Evolutionary conservation across 495 filamentous ascomycete species (phyloP).

Genomic region (Penicillium antarcticum): DNA sequence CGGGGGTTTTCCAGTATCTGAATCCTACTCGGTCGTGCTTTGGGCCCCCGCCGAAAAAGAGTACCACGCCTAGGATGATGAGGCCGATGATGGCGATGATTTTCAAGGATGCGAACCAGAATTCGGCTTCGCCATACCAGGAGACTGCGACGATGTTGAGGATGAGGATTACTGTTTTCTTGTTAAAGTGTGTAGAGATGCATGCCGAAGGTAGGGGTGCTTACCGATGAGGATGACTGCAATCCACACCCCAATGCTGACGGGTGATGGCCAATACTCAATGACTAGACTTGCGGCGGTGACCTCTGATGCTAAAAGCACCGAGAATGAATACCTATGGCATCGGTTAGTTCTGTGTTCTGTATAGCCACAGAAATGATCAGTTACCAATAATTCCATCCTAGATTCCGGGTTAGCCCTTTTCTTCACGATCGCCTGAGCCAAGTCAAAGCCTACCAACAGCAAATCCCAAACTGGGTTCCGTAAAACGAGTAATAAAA

Average conservation of each 20-base stretch:
- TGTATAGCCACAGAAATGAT: background rate
- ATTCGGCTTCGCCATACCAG: slow-evolving; percentile 71
- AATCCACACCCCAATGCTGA: slow-evolving; percentile 61
- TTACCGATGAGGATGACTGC: slow-evolving; percentile 61
- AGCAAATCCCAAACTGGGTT: slow-evolving; percentile 68
- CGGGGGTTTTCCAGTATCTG: slow-evolving; percentile 66
- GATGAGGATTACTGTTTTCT: slow-evolving; percentile 49
- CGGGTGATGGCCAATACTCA: slow-evolving; percentile 59
- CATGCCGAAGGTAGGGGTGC: slow-evolving; percentile 27
- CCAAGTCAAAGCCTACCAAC: slow-evolving; percentile 44
- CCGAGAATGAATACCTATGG: slow-evolving; percentile 46
- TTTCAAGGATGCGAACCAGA: slow-evolving; percentile 71
- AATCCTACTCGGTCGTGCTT: slow-evolving; percentile 65
- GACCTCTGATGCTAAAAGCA: slow-evolving; percentile 65
- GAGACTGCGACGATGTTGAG: slow-evolving; percentile 67
- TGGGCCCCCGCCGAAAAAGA: slow-evolving; percentile 64
- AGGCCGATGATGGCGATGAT: slow-evolving; percentile 71
- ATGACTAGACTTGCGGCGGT: slow-evolving; percentile 67
- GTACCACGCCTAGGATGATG: slow-evolving; percentile 62
- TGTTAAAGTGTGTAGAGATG: slow-evolving; percentile 34
- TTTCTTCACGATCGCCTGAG: slow-evolving; percentile 2
- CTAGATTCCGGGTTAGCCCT: slow-evolving; percentile 38
- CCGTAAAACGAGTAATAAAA: slow-evolving; percentile 66
- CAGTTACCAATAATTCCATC: slow-evolving; percentile 53
- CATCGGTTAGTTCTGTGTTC: slow-evolving; percentile 13